Conservation (phyloP, 192 early-diverging fungal genomes). For the Anaeromyces robustus region DNA sequence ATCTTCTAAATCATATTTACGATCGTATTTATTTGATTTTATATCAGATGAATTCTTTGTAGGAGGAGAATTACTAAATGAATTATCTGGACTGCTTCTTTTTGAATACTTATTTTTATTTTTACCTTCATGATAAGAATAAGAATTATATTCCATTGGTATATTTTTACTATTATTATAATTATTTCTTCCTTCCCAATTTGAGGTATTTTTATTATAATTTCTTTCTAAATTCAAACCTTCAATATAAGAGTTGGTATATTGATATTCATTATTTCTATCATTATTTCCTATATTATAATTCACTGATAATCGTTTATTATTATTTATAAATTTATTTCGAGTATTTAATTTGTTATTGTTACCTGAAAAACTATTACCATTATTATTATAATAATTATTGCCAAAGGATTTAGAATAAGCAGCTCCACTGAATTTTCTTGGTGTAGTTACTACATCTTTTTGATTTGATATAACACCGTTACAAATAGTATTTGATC, state of each 20-base stretch:
- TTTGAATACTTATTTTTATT: neutral
- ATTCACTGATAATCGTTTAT: neutral
- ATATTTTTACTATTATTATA: neutral
- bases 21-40: neutral
- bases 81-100: neutral
- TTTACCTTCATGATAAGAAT: neutral
- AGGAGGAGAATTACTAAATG: neutral
- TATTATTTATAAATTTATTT: neutral
- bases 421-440: neutral
- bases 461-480: neutral
- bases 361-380: too few species aligned
- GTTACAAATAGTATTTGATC: neutral
- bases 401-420: neutral
- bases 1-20: neutral
- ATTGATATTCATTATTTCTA: neutral
- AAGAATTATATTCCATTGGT: neutral
- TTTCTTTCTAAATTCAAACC: neutral
- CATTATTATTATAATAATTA: neutral
- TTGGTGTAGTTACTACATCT: neutral
- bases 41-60: neutral
- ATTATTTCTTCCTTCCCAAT: neutral
- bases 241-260: neutral
- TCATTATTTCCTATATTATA: neutral
- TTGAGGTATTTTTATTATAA: neutral
- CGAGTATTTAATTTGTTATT: neutral